A percentile compares a stretch with the other conserved stretches of the same genome.
Evolutionary conservation across 176 grass and related monocot genomes (phyloP).

Genomic region (Zoysia pacifica): DNA sequence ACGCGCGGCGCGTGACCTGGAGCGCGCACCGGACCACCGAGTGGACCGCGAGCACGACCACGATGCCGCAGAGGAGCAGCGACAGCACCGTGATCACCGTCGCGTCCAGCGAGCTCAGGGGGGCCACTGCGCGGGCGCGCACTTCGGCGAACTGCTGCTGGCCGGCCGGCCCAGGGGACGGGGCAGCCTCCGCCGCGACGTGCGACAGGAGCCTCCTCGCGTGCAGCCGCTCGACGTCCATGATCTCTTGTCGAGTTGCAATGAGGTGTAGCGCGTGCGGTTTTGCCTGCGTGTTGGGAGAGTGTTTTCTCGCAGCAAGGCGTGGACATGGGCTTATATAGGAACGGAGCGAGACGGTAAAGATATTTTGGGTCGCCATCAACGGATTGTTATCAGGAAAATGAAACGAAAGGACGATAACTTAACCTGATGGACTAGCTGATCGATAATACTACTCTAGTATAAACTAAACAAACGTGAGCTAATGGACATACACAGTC

Average conservation of each 20-base stretch:
- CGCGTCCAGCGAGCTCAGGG: conserved; percentile 56
- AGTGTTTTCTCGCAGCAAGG: conserved; percentile 34
- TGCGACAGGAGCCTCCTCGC: conserved; percentile 57
- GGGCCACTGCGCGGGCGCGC: background rate
- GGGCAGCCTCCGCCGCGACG: background rate
- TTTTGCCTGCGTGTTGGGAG: background rate
- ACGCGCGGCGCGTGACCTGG: conserved; percentile 48
- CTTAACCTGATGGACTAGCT: conserved; percentile 10
- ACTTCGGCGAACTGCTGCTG: background rate
- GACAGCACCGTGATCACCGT: conserved; percentile 68
- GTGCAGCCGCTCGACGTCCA: conserved; percentile 47
- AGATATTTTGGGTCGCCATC: conserved; percentile 16
- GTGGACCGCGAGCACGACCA: conserved; percentile 55
- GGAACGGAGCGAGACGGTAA: conserved; percentile 14
- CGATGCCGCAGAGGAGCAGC: conserved; percentile 57
- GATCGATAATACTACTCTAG: background rate
- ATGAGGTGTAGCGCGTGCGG: background rate
- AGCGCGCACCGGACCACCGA: conserved; percentile 51
- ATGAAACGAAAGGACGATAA: background rate
- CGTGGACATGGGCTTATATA: conserved; percentile 41
- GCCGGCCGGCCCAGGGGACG: conserved; percentile 1
- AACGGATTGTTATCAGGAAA: background rate
- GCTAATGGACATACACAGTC: conserved; percentile 10
- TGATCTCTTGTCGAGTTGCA: background rate
- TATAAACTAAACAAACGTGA: conserved; percentile 10